phyloP scores from a whole-genome alignment of 2,329 filamentous ascomycete genomes.

The Beauveria australis region DNA sequence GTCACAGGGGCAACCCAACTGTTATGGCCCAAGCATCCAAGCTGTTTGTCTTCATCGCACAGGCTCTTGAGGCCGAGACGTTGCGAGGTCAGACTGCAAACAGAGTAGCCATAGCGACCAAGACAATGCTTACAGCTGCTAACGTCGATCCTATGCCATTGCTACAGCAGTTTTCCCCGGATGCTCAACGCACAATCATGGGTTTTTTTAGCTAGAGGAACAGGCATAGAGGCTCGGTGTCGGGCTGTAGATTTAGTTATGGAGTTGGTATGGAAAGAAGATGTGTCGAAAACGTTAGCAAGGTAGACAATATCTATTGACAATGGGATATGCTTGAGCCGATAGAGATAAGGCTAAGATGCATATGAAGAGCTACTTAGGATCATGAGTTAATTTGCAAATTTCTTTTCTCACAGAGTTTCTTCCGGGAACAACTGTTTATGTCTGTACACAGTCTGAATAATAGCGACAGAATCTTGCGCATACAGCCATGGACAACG shows the following conservation, averaged over 20 bases:
- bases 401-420: neutral
- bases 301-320: neutral
- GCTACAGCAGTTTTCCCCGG: slow-evolving; percentile 65
- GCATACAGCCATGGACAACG: neutral
- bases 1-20: slow-evolving; percentile 68
- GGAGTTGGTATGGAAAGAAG: neutral
- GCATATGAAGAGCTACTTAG: slow-evolving; percentile 6
- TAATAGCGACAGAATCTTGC: neutral
- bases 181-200: slow-evolving; percentile 73
- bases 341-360: neutral
- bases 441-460: neutral
- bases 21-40: slow-evolving; percentile 71
- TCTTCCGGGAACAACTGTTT: neutral
- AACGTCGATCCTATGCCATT: slow-evolving; percentile 69
- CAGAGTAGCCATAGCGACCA: slow-evolving; percentile 69
- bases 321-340: neutral
- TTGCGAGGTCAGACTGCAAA: slow-evolving; percentile 75
- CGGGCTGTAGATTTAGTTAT: neutral
- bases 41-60: slow-evolving; percentile 75
- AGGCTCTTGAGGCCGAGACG: slow-evolving; percentile 85
- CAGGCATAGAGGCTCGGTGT: neutral
- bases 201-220: slow-evolving; percentile 60
- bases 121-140: slow-evolving; percentile 65
- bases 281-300: slow-evolving; percentile 1
- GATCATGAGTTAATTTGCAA: slow-evolving; percentile 3